These are phyloP conservation scores for Medicago truncatula DNA, from an alignment of 306 rosid species.

Conservation along the genomic window MtrunA17r5.0-ANR NC_053045.1:59313001-59313500, in stretches of 20 bases:
- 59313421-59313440: conserved; percentile 99
- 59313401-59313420: conserved; percentile 98
- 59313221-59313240: conserved; percentile 30
- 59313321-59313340: neutral
- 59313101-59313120: conserved; percentile 6
- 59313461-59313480: conserved; percentile 92
- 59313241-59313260: conserved; percentile 9
- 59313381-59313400: conserved; percentile 92
- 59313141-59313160: conserved; percentile 9
- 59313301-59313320: conserved; percentile 22
- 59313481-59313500: conserved; percentile 99
- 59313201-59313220: conserved; percentile 15
- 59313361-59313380: conserved; percentile 94
- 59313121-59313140: conserved; percentile 5
- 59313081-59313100: conserved; percentile 9
- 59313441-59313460: conserved; percentile 96
- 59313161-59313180: conserved; percentile 13
- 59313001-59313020: too few relatives aligned
- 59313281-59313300: conserved; percentile 17
- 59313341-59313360: conserved; percentile 65
- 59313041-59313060: neutral
- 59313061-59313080: neutral
- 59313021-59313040: neutral
- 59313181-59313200: conserved; percentile 22
- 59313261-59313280: conserved; percentile 2